Conservation (phyloP, 2,329 filamentous ascomycete species). For the Aspergillus nomiae region DNA sequence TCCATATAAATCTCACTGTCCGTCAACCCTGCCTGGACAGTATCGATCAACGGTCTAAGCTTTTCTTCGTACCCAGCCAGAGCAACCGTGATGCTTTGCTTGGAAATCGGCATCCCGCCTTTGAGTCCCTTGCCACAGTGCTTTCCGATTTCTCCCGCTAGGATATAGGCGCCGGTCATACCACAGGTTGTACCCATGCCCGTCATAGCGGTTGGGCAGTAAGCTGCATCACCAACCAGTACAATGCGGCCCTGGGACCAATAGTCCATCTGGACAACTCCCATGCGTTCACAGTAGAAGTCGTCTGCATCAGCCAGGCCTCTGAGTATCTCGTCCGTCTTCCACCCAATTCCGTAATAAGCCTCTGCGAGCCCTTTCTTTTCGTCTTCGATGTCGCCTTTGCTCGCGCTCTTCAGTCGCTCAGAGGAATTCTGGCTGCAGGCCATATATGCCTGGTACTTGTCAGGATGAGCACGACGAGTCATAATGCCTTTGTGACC, state of each 20-base stretch:
- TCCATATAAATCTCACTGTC: conserved; percentile 11
- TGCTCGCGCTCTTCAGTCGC: conserved; percentile 27
- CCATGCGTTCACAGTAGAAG: conserved; percentile 51
- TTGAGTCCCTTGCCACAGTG: conserved; percentile 21
- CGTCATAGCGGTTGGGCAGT: conserved; percentile 32
- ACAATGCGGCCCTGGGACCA: conserved; percentile 51
- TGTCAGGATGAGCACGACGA: conserved; percentile 41
- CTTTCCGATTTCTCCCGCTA: conserved; percentile 53
- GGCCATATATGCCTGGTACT: conserved; percentile 44
- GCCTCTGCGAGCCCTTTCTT: conserved; percentile 44
- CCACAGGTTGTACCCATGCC: conserved; percentile 39
- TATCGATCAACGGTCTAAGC: conserved; percentile 49
- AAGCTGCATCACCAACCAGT: conserved; percentile 45
- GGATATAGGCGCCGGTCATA: conserved; percentile 52
- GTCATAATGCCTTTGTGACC: conserved; percentile 43
- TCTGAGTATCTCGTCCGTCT: conserved; percentile 45
- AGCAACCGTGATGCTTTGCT: conserved; percentile 36
- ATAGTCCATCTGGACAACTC: conserved; percentile 46
- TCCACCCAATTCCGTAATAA: conserved; percentile 50
- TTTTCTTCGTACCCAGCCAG: conserved; percentile 43
- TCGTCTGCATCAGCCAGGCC: conserved; percentile 44
- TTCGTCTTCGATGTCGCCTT: conserved; percentile 40
- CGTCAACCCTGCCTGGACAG: conserved; percentile 36
- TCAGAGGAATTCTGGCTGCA: conserved; percentile 26
- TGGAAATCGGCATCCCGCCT: conserved; percentile 11